phyloP scores from a whole-genome alignment of 2,329 filamentous ascomycete species.

The Rhinocladiella mackenziei region DNA sequence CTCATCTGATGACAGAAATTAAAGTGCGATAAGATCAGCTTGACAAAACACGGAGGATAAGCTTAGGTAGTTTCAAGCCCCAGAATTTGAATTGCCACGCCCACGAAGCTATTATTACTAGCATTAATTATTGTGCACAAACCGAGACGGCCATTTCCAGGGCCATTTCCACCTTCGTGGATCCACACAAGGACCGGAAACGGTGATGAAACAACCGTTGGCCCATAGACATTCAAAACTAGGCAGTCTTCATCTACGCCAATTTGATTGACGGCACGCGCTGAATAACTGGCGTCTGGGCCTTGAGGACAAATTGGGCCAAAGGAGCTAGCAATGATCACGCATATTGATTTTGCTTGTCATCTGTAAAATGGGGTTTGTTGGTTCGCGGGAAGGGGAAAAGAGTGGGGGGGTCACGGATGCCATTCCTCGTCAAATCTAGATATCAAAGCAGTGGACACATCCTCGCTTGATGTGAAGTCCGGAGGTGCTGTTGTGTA shows the following conservation, averaged over 20 bases:
- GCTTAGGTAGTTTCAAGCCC: constrained; percentile 35
- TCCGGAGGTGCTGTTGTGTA: constrained; percentile 37
- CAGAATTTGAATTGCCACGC: constrained; percentile 50
- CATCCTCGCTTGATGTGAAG: constrained; percentile 49
- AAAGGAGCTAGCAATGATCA: constrained; percentile 31
- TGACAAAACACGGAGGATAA: neutral
- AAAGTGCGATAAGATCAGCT: constrained; percentile 42
- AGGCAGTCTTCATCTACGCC: constrained; percentile 40
- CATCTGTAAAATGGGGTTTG: no score
- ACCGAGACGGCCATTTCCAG: constrained; percentile 34
- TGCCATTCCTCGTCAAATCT: no score
- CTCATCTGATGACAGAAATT: constrained; percentile 50
- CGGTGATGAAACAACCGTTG: constrained; percentile 30
- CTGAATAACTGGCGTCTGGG: constrained; percentile 22
- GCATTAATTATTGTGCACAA: constrained; percentile 43
- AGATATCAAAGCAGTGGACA: no score
- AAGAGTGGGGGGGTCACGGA: no score
- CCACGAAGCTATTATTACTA: constrained; percentile 48
- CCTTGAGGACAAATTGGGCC: constrained; percentile 36
- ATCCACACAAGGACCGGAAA: constrained; percentile 41
- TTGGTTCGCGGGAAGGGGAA: no score
- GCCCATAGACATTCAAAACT: constrained; percentile 41
- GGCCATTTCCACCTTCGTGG: constrained; percentile 39
- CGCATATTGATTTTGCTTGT: constrained; percentile 28
- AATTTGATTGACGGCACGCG: constrained; percentile 17